Evolutionary conservation across 2,329 filamentous ascomycete genomes (phyloP).

Genomic region (Xylaria hypoxylon): DNA sequence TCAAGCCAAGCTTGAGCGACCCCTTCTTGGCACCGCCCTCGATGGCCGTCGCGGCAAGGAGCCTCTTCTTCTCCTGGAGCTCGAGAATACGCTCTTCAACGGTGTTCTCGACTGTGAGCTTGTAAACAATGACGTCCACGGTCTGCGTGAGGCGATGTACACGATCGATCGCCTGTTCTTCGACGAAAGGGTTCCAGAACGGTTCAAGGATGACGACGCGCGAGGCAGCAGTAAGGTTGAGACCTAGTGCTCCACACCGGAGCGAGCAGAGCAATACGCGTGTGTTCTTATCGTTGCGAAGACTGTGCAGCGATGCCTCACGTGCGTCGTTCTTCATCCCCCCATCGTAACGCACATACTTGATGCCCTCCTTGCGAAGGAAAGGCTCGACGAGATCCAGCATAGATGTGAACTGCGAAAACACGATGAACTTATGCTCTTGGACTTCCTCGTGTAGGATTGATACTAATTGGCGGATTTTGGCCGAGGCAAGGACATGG

Average conservation of each 20-base stretch:
- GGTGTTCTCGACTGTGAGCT: conserved; percentile 84
- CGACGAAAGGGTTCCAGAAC: conserved; percentile 99
- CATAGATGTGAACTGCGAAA: conserved; percentile 99
- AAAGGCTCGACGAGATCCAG: conserved; percentile 96
- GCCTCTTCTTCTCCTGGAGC: conserved; percentile 91
- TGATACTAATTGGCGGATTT: conserved; percentile 86
- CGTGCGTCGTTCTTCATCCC: conserved; percentile 93
- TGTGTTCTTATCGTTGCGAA: conserved; percentile 79
- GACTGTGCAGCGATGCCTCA: conserved; percentile 82
- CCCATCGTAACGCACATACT: conserved; percentile 91
- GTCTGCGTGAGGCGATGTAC: conserved; percentile 99
- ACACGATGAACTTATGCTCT: conserved; percentile 96
- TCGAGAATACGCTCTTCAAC: conserved; percentile 97
- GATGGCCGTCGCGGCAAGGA: conserved; percentile 90
- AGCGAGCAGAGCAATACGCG: conserved; percentile 91
- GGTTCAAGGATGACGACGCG: conserved; percentile 95
- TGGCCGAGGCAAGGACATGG: conserved; percentile 79
- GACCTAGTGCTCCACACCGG: conserved; percentile 90
- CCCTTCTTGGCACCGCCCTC: conserved; percentile 80
- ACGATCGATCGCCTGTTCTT: conserved; percentile 98
- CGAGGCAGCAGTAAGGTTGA: conserved; percentile 94
- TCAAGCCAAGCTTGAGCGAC: conserved; percentile 86
- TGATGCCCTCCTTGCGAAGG: conserved; percentile 77
- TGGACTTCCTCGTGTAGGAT: conserved; percentile 82
- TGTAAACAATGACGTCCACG: conserved; percentile 93